Evolutionary conservation across 495 filamentous ascomycete species (phyloP).

Genomic region (Xylaria nigripes): DNA sequence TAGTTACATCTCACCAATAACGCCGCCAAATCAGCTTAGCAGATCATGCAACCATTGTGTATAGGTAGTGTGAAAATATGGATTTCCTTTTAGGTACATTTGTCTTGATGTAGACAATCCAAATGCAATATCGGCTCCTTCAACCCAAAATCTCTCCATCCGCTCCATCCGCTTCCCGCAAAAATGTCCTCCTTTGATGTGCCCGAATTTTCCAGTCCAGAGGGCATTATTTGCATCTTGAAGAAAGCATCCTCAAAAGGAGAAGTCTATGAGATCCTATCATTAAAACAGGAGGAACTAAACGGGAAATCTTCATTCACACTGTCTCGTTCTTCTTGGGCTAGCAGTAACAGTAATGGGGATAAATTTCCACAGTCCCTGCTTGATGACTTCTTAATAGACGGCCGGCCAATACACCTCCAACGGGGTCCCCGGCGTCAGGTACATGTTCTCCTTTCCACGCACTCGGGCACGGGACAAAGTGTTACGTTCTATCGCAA

Average conservation of each 20-base stretch:
- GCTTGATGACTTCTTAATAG: slow-evolving; percentile 19
- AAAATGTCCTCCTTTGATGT: background rate
- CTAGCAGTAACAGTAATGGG: background rate
- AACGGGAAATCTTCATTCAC: background rate
- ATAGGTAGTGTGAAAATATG: no score
- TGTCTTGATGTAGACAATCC: no score
- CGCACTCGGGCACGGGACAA: slow-evolving; percentile 57
- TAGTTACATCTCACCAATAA: no score
- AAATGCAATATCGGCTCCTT: no score
- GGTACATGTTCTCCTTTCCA: slow-evolving; percentile 66
- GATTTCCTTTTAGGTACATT: no score
- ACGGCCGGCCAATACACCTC: slow-evolving; percentile 30
- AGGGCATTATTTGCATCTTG: slow-evolving; percentile 6
- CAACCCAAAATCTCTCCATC: no score
- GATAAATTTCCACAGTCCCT: background rate
- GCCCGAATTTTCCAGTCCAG: background rate
- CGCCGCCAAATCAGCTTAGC: no score
- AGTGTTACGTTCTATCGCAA: slow-evolving; percentile 49
- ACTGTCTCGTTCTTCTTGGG: background rate
- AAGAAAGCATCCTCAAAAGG: background rate
- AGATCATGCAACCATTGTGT: no score
- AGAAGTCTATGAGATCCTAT: background rate
- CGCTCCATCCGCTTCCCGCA: no score
- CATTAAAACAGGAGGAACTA: background rate
- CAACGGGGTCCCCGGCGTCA: slow-evolving; percentile 14